Conservation (phyloP, 2,329 filamentous ascomycete species). For the Pseudocercospora ulei region DNA sequence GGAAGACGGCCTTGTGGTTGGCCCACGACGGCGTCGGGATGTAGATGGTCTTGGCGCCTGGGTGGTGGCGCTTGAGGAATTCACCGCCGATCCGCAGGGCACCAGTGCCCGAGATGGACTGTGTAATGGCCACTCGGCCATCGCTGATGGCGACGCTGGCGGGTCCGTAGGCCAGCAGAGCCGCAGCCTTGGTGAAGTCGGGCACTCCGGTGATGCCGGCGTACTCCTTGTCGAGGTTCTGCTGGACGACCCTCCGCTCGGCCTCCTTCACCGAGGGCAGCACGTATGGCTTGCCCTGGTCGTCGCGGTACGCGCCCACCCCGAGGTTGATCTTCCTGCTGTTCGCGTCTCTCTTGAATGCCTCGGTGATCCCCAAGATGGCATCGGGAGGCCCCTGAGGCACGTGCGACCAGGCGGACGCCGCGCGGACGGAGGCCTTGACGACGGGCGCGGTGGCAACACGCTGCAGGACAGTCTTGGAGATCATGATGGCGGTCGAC, state of each 20-base stretch:
- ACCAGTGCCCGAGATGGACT: slow-evolving; percentile 96
- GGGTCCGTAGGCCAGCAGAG: slow-evolving; percentile 77
- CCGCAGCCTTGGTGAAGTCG: slow-evolving; percentile 85
- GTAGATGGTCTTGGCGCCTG: slow-evolving; percentile 87
- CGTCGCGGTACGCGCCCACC: slow-evolving; percentile 97
- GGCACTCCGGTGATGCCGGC: slow-evolving; percentile 94
- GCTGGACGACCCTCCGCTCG: slow-evolving; percentile 72
- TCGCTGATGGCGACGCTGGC: slow-evolving; percentile 65
- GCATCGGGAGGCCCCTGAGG: slow-evolving; percentile 85
- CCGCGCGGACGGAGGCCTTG: slow-evolving; percentile 47
- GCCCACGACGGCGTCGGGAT: slow-evolving; percentile 95
- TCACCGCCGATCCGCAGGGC: slow-evolving; percentile 88
- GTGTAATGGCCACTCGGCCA: slow-evolving; percentile 76
- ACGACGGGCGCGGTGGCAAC: slow-evolving; percentile 25
- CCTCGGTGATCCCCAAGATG: slow-evolving; percentile 80
- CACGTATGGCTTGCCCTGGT: slow-evolving; percentile 95
- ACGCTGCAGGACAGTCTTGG: slow-evolving; percentile 29
- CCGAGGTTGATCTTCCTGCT: slow-evolving; percentile 96
- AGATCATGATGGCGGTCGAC: slow-evolving; percentile 25
- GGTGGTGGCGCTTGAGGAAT: slow-evolving; percentile 87
- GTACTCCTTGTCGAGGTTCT: slow-evolving; percentile 89
- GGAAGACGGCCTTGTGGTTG: slow-evolving; percentile 95
- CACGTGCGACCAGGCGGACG: slow-evolving; percentile 82
- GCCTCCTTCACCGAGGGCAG: slow-evolving; percentile 84
- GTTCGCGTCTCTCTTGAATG: slow-evolving; percentile 94